A percentile compares a stretch with the other conserved stretches of the same genome.
Conservation (phyloP, 1,284 basidiomycete genomes). For the Rhodotorula glutinis region DNA sequence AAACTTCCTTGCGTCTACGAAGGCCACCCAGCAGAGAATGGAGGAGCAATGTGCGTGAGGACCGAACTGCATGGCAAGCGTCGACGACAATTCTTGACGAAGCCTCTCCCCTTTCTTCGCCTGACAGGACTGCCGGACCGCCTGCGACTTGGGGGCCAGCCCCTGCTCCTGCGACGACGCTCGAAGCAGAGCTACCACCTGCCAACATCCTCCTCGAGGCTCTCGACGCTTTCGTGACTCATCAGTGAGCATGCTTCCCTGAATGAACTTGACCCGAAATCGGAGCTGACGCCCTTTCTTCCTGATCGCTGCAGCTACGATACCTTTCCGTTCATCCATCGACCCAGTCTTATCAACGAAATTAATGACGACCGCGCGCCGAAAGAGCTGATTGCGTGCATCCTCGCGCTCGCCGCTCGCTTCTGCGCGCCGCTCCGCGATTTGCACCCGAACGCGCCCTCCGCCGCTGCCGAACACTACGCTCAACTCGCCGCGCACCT, state of each 20-base stretch:
- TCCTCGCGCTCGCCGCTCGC: constrained; percentile 35
- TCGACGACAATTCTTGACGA: too few relatives aligned
- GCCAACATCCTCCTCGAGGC: constrained; percentile 20
- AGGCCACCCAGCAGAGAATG: constrained; percentile 36
- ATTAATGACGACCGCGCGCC: constrained; percentile 25
- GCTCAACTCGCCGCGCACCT: constrained; percentile 28
- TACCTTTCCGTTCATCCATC: constrained; percentile 38
- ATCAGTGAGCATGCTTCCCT: constrained; percentile 26
- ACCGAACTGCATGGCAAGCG: too few relatives aligned
- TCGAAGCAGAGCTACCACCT: constrained; percentile 23
- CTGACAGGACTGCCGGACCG: background rate
- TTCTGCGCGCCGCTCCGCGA: constrained; percentile 27
- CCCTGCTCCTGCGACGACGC: background rate
- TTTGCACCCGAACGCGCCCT: constrained; percentile 21
- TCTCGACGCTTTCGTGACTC: constrained; percentile 29
- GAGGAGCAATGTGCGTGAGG: constrained; percentile 13
- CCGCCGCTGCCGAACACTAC: constrained; percentile 34
- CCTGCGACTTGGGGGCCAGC: background rate
- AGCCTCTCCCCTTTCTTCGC: too few relatives aligned
- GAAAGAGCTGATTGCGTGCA: constrained; percentile 35
- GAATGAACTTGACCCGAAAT: too few relatives aligned
- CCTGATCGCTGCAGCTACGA: constrained; percentile 21
- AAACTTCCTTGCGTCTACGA: constrained; percentile 37
- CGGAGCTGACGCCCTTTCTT: too few relatives aligned
- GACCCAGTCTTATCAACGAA: constrained; percentile 19